A percentile compares a stretch with the other conserved stretches of the same genome.
Conservation (phyloP, 257 asterid species). For the Catharanthus roseus region DNA sequence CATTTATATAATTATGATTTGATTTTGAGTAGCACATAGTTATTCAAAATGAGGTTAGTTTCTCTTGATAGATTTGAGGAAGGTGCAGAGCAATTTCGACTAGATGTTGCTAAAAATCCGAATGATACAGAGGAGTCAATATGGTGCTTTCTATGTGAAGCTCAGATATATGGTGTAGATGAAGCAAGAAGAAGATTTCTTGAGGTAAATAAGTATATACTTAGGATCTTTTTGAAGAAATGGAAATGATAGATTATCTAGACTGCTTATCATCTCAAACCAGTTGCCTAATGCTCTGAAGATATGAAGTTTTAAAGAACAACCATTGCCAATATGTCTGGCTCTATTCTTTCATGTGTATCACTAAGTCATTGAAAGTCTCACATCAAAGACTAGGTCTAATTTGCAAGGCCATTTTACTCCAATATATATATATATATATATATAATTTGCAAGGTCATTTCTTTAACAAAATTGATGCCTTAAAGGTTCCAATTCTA, state of each 20-base stretch:
- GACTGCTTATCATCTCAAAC: not conserved
- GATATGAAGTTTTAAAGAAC: not conserved
- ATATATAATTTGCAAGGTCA: not conserved
- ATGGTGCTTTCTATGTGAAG: conserved; percentile 98
- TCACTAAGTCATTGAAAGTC: not conserved
- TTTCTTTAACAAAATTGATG: not conserved
- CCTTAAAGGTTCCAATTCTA: not conserved
- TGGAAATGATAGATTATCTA: not conserved
- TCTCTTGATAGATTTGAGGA: conserved; percentile 59
- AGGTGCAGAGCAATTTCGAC: conserved; percentile 78
- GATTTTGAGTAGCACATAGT: conserved; percentile 5
- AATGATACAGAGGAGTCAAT: conserved; percentile 97
- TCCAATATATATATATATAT: too few species aligned
- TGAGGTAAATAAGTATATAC: conserved; percentile 37
- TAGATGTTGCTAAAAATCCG: conserved; percentile 92
- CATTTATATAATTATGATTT: conserved; percentile 6
- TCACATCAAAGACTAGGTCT: not conserved
- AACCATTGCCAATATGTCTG: not conserved
- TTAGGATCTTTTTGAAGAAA: not conserved
- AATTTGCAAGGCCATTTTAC: not conserved
- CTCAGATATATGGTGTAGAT: conserved; percentile 69
- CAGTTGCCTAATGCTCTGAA: not conserved
- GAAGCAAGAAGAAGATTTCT: conserved; percentile 78
- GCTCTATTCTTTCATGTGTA: not conserved
- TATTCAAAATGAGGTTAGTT: not conserved